Conservation (phyloP, 2,329 filamentous ascomycete genomes). For the Cladosporium colombiae region DNA sequence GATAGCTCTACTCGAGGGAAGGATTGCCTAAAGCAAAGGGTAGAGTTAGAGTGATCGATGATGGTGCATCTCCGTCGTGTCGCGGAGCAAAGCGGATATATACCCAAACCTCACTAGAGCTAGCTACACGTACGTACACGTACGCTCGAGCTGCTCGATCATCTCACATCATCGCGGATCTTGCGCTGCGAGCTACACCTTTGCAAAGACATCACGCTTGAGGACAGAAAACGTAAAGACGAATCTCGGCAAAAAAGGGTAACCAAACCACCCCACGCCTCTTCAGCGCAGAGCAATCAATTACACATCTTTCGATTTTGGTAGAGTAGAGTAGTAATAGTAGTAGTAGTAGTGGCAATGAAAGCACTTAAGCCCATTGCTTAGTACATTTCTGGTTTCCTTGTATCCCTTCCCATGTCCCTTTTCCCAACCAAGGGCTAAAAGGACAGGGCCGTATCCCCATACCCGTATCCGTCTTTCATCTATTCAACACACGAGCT, state of each 20-base stretch:
- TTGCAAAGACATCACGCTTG: too few relatives aligned
- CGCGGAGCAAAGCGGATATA: too few relatives aligned
- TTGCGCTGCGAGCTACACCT: too few relatives aligned
- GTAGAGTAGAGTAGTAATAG: slow-evolving; percentile 4
- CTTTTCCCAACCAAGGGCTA: not conserved
- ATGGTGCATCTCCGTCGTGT: too few relatives aligned
- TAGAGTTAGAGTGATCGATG: too few relatives aligned
- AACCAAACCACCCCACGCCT: not conserved
- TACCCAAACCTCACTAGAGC: too few relatives aligned
- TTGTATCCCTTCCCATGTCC: not conserved
- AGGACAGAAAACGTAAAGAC: too few relatives aligned
- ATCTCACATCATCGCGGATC: too few relatives aligned
- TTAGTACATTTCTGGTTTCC: slow-evolving; percentile 3
- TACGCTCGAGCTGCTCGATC: too few relatives aligned
- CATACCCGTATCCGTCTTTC: slow-evolving; percentile 7
- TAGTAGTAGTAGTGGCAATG: not conserved
- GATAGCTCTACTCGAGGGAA: too few relatives aligned
- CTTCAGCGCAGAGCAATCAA: not conserved
- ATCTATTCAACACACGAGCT: slow-evolving; percentile 17
- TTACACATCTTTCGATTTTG: not conserved
- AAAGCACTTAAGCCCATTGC: not conserved
- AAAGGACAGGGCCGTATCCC: not conserved
- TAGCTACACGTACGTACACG: too few relatives aligned
- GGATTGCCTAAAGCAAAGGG: too few relatives aligned
- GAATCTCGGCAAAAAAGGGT: not conserved